Conservation (phyloP, 2,329 filamentous ascomycete species). For the Hymenoscyphus linearis region DNA sequence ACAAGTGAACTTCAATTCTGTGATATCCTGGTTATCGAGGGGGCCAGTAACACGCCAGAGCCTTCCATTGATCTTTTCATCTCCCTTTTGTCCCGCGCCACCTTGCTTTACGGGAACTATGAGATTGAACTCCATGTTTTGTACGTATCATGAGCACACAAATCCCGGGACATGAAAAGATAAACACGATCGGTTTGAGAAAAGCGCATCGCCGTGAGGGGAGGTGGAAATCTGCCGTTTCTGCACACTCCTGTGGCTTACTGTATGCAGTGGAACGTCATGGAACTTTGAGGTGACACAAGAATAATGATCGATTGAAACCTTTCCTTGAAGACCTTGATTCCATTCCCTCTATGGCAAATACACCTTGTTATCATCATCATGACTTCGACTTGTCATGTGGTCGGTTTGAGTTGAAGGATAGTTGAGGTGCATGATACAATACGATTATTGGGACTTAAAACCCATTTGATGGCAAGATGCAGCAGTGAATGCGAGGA, state of each 20-base stretch:
- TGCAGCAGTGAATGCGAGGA: no score
- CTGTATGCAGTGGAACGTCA: background rate
- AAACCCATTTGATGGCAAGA: no score
- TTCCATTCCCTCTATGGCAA: no score
- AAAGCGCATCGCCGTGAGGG: background rate
- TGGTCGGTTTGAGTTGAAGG: no score
- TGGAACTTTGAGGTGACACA: background rate
- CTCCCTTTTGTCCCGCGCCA: slow-evolving; percentile 8
- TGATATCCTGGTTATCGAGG: slow-evolving; percentile 2
- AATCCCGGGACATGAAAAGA: background rate
- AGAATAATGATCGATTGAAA: background rate
- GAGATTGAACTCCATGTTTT: background rate
- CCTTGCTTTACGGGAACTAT: background rate
- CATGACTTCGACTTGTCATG: no score
- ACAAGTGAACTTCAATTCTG: slow-evolving; percentile 14
- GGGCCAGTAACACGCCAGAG: slow-evolving; percentile 15
- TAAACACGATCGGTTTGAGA: background rate
- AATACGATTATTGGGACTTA: no score
- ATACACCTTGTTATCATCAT: no score
- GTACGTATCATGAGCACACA: background rate
- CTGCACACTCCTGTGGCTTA: background rate
- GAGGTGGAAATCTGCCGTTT: background rate
- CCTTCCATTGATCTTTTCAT: slow-evolving; percentile 16
- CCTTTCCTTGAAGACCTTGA: background rate
- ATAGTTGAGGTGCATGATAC: no score